phyloP scores from a whole-genome alignment of 1,139 yeast genomes.

The Magnusiomyces suaveolens region DNA sequence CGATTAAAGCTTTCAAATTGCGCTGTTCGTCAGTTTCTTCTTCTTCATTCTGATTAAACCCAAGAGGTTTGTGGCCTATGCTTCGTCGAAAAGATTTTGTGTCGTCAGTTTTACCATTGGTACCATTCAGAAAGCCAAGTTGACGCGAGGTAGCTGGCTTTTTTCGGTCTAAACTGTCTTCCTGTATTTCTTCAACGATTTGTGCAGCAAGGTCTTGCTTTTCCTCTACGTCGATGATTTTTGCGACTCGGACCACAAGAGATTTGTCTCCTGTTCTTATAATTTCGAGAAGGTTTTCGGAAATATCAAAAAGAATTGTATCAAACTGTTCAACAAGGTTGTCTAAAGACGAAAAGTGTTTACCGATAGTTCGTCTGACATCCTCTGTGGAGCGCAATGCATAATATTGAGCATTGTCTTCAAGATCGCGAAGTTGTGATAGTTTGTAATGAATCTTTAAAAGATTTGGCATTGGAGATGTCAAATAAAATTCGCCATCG shows the following conservation, averaged over 20 bases:
- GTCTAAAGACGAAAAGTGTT: conserved; percentile 47
- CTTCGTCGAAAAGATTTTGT: neutral
- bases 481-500: conserved; percentile 40
- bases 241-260: conserved; percentile 60
- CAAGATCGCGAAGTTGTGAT: conserved; percentile 64
- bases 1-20: conserved; percentile 8
- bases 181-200: conserved; percentile 41
- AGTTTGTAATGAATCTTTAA: conserved; percentile 60
- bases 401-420: conserved; percentile 57
- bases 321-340: conserved; percentile 53
- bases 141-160: neutral
- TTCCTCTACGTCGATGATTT: conserved; percentile 72
- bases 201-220: conserved; percentile 59
- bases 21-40: neutral
- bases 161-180: conserved; percentile 4
- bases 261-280: conserved; percentile 58
- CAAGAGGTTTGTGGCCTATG: neutral
- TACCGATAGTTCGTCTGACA: conserved; percentile 54
- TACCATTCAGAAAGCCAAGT: neutral
- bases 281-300: conserved; percentile 56
- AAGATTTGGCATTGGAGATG: conserved; percentile 50
- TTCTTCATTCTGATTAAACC: neutral
- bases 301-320: conserved; percentile 49
- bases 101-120: neutral
- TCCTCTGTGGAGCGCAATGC: conserved; percentile 53